Evolutionary conservation across 2,329 filamentous ascomycete species (phyloP), one percentile per base, ranked within the genome.

Genomic region (Bipolaris victoriae): DNA sequence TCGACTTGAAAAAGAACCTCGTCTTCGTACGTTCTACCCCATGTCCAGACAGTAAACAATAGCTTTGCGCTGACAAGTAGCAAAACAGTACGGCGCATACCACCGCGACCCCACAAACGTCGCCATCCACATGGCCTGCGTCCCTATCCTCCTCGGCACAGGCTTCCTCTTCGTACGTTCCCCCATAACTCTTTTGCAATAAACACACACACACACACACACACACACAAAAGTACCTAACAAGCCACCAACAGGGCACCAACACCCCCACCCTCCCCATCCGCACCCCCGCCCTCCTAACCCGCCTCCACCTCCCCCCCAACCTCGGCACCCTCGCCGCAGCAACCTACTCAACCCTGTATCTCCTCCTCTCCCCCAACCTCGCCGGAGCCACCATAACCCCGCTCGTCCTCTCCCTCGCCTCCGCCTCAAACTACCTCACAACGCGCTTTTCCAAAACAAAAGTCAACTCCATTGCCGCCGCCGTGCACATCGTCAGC

Each of bases 341-440:
- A 22, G 61, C 85, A 10, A 72, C 87, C 31, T 97, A 95, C 79
- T 84, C 88, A 15, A 83, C 84, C 0, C 85, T 97, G 54, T 99
- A 98, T 74, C 83, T 98, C 37, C 83, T 97, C n/a, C 88, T 98
- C 66, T 94, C 97, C 73, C 95, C 94, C 1, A 75, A 75, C 55
- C 88, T 97, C 1, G 95, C 94, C 3, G 94, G 95, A 50, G 86
- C 86, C 7, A 79, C 89, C 16, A 80, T 96, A 35, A 87, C 90
- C 3, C 85, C 90, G 1, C 80, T 97, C 26, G 87, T 97, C 62
- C 78, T 97, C 29, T 88, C 79, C 31, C 86, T 85, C 54, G 89
- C 91, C 11, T 90, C 90, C 2, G 85, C 85, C 55, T 85, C 86
- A 58, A 96, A 97, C 76, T 85, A 90, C 66, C 80, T 71, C 78